phyloP scores from a whole-genome alignment of 306 rosid genomes.

The Astragalus glycyphyllos region DNA sequence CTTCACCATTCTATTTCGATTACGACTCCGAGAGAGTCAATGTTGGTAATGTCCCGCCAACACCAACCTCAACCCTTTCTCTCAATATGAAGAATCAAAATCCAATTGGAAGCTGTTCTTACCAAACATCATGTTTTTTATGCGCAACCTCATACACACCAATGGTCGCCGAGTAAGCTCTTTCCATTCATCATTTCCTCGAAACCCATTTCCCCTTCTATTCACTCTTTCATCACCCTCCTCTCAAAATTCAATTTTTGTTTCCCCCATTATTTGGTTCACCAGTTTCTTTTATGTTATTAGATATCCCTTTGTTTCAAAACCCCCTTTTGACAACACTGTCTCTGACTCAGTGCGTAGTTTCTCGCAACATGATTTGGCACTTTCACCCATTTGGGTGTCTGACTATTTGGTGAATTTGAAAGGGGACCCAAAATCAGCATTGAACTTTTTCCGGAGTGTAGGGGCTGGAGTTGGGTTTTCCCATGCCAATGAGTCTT shows the following conservation, averaged over 20 bases:
- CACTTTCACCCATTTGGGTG: conserved; percentile 75
- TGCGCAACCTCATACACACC: conserved; percentile 63
- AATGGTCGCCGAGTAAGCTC: conserved; percentile 73
- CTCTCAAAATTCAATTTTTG: conserved; percentile 45
- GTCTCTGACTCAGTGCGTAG: conserved; percentile 54
- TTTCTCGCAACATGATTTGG: conserved; percentile 58
- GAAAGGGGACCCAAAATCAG: conserved; percentile 65
- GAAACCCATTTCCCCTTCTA: conserved; percentile 41
- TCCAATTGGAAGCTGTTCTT: conserved; percentile 26
- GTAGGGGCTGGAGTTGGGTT: conserved; percentile 62
- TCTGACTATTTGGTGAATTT: conserved; percentile 65
- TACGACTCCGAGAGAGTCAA: conserved; percentile 14
- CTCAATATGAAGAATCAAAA: conserved; percentile 34
- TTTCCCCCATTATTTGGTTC: conserved; percentile 64
- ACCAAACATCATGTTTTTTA: conserved; percentile 62
- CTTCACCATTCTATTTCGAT: conserved; percentile 8
- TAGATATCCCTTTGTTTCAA: conserved; percentile 74
- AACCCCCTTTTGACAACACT: conserved; percentile 44
- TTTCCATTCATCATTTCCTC: conserved; percentile 45
- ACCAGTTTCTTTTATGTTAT: conserved; percentile 59
- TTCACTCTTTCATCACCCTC: conserved; percentile 31
- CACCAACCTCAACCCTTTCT: conserved; percentile 11
- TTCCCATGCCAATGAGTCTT: conserved; percentile 65
- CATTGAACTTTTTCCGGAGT: conserved; percentile 73
- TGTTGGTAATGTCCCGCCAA: conserved; percentile 17